A percentile compares a stretch with the other conserved stretches of the same genome.
These are phyloP conservation scores for Mariannaea elegans DNA, from an alignment of 2,329 filamentous ascomycete species.

Conservation along the genomic window DNA sequence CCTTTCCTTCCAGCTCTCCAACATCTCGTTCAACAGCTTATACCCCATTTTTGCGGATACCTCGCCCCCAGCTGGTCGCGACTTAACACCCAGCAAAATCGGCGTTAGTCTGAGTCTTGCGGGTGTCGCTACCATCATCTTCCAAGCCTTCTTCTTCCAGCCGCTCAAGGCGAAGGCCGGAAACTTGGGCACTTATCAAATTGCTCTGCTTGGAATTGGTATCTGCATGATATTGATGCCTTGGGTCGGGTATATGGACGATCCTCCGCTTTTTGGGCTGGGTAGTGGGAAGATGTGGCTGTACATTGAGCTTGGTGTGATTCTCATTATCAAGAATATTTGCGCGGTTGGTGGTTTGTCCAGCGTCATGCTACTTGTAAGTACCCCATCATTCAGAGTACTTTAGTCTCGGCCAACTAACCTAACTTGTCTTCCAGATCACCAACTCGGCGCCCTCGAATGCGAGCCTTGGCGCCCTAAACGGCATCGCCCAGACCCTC, in stretches of 20 bases:
- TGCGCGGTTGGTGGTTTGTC: slow-evolving; percentile 90
- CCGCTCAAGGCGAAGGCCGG: slow-evolving; percentile 80
- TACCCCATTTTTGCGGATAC: slow-evolving; percentile 93
- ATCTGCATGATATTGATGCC: slow-evolving; percentile 88
- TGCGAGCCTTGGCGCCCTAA: slow-evolving; percentile 86
- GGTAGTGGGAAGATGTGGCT: slow-evolving; percentile 74
- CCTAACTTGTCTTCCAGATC: slow-evolving; percentile 63
- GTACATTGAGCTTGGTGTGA: slow-evolving; percentile 80
- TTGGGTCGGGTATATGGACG: slow-evolving; percentile 81
- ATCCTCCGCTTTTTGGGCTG: slow-evolving; percentile 63
- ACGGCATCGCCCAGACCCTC: slow-evolving; percentile 92
- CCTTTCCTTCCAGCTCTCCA: slow-evolving; percentile 91
- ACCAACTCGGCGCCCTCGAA: slow-evolving; percentile 92
- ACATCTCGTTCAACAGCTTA: slow-evolving; percentile 93
- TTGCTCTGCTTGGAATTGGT: slow-evolving; percentile 81
- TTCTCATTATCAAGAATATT: slow-evolving; percentile 89
- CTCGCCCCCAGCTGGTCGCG: slow-evolving; percentile 77
- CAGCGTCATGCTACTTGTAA: slow-evolving; percentile 85
- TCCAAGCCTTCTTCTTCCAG: slow-evolving; percentile 88
- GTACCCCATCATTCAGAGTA: slow-evolving; percentile 40
- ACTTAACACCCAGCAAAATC: slow-evolving; percentile 80
- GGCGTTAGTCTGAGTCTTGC: slow-evolving; percentile 87
- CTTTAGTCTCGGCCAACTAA: slow-evolving; percentile 3
- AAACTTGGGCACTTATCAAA: slow-evolving; percentile 85
- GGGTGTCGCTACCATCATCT: slow-evolving; percentile 84